These are phyloP conservation scores for Taiozyma onychis DNA, from an alignment of 1,139 yeast genomes.

Conservation along the genomic window DNA sequence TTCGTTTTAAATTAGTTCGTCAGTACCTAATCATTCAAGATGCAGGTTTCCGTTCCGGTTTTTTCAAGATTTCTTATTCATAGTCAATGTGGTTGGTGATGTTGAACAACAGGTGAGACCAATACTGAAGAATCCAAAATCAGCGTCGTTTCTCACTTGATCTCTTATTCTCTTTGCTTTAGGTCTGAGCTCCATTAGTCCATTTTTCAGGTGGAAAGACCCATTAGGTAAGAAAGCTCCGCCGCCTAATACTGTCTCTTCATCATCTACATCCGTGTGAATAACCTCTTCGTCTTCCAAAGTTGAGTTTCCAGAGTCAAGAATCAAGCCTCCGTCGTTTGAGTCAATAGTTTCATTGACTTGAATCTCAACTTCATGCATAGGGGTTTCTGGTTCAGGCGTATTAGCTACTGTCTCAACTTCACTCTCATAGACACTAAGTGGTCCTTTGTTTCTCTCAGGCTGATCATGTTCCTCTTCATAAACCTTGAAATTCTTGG, in stretches of 20 bases:
- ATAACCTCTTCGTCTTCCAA: not conserved
- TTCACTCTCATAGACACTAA: not conserved
- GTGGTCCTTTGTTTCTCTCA: not conserved
- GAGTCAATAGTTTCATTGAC: not conserved
- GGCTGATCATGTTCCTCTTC: not conserved
- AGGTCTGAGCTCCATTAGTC: not conserved
- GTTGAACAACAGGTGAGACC: not conserved
- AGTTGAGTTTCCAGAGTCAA: not conserved
- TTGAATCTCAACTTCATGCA: not conserved
- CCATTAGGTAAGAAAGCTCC: not conserved
- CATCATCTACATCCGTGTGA: not conserved
- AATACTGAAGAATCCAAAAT: conserved; percentile 6
- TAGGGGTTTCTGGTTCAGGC: not conserved
- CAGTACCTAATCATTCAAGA: not conserved
- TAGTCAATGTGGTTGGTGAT: not conserved
- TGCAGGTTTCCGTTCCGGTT: not conserved
- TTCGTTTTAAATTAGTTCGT: not conserved
- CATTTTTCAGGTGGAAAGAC: not conserved
- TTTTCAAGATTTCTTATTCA: not conserved
- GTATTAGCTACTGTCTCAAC: not conserved
- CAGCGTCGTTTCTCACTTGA: conserved; percentile 2
- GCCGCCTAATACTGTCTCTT: not conserved
- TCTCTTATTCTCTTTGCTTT: not conserved
- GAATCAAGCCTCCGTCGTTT: not conserved
- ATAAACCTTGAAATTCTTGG: not conserved